Evolutionary conservation across 441 rosid species (phyloP).

Genomic region (Pelargonium australe): DNA sequence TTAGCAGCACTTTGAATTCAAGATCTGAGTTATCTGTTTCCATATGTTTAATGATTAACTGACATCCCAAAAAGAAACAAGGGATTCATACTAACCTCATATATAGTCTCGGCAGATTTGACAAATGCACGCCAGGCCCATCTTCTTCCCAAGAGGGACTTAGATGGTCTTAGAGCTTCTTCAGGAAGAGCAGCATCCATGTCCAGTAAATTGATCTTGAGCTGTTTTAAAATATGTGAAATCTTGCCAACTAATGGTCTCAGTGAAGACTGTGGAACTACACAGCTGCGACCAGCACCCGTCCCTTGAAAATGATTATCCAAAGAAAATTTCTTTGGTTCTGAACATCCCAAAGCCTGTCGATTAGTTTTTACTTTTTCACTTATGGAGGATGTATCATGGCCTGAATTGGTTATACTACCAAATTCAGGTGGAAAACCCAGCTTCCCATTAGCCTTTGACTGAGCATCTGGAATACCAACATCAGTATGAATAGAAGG

Average conservation of each 20-base stretch:
- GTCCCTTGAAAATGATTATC: conserved; percentile 22
- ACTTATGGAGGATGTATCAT: conserved; percentile 27
- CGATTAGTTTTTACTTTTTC: conserved; percentile 27
- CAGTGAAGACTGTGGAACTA: conserved; percentile 71
- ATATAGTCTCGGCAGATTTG: conserved; percentile 75
- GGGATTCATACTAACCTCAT: conserved; percentile 53
- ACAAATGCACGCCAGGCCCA: conserved; percentile 82
- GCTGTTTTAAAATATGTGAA: conserved; percentile 42
- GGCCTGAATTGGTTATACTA: conserved; percentile 27
- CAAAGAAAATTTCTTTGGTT: conserved; percentile 35
- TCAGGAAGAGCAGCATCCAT: conserved; percentile 86
- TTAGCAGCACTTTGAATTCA: background rate
- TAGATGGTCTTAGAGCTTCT: conserved; percentile 71
- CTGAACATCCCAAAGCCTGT: conserved; percentile 30
- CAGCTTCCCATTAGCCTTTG: conserved; percentile 24
- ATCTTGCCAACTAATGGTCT: conserved; percentile 61
- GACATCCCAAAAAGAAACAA: conserved; percentile 9
- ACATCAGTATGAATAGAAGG: conserved; percentile 27
- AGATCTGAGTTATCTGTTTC: background rate
- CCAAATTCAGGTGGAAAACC: conserved; percentile 26
- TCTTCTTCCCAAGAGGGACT: conserved; percentile 51
- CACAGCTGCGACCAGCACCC: conserved; percentile 40
- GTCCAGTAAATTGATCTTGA: conserved; percentile 82
- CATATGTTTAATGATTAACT: background rate
- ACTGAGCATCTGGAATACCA: conserved; percentile 29